A percentile compares a stretch with the other conserved stretches of the same genome.
phyloP scores from a whole-genome alignment of 1,284 basidiomycete species.

The Chalciporus piperatoides region DNA sequence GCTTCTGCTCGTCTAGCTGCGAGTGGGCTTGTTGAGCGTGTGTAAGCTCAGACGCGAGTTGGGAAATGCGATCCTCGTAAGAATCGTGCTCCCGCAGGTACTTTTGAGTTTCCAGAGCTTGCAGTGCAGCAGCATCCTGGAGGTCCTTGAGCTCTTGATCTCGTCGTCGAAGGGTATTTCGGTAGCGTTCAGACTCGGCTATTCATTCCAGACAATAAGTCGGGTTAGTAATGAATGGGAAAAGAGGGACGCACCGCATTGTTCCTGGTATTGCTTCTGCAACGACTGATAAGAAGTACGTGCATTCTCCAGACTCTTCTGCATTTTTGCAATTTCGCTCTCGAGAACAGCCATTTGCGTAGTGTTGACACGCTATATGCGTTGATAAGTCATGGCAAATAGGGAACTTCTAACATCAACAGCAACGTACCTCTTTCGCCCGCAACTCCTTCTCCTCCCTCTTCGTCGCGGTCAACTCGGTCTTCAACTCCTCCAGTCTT shows the following conservation, averaged over 20 bases:
- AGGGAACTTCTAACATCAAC: not conserved
- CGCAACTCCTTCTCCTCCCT: constrained; percentile 87
- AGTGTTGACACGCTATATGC: constrained; percentile 51
- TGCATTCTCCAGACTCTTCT: constrained; percentile 66
- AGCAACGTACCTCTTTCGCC: constrained; percentile 64
- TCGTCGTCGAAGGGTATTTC: constrained; percentile 66
- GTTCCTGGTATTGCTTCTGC: constrained; percentile 83
- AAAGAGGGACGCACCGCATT: constrained; percentile 56
- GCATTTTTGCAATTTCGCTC: constrained; percentile 71
- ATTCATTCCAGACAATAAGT: constrained; percentile 8
- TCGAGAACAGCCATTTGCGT: constrained; percentile 69
- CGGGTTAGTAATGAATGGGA: not conserved
- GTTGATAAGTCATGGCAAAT: not conserved
- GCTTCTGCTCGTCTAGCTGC: constrained; percentile 83
- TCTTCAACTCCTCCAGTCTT: constrained; percentile 67
- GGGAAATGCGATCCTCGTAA: constrained; percentile 62
- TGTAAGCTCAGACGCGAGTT: constrained; percentile 65
- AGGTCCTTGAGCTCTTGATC: constrained; percentile 69
- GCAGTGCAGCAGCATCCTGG: constrained; percentile 54
- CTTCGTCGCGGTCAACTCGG: constrained; percentile 71
- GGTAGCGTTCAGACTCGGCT: constrained; percentile 76
- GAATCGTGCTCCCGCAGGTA: constrained; percentile 60
- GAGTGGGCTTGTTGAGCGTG: constrained; percentile 66
- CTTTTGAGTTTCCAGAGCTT: constrained; percentile 61
- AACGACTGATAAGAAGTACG: constrained; percentile 67